These are phyloP conservation scores for Dalbergia oliveri DNA, from an alignment of 306 rosid genomes.

Conservation along the genomic window DNA sequence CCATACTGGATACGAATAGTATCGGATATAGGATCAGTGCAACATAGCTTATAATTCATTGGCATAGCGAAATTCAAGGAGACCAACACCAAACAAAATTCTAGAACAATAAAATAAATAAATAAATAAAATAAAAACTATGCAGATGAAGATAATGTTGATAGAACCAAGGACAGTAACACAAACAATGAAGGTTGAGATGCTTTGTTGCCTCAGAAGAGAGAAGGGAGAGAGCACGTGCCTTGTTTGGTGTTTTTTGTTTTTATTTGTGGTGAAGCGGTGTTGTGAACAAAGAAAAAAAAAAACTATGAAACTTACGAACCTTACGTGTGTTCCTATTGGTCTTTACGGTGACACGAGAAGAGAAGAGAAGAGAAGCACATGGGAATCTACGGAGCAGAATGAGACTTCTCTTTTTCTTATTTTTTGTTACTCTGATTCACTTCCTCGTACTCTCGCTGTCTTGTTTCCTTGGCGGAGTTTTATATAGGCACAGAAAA, in stretches of 20 bases:
- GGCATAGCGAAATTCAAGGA: background rate
- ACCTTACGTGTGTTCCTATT: background rate
- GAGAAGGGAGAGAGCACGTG: background rate
- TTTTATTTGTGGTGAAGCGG: background rate
- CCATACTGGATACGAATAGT: too few species aligned
- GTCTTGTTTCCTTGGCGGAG: background rate
- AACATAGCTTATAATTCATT: background rate
- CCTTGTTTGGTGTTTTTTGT: background rate
- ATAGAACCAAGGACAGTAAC: background rate
- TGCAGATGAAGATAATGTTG: slow-evolving; percentile 9
- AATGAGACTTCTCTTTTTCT: background rate
- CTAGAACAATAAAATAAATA: background rate
- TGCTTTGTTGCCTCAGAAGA: background rate
- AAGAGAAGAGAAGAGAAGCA: background rate
- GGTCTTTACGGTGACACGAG: background rate
- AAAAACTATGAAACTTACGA: background rate
- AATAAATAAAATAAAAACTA: background rate
- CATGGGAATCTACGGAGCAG: background rate
- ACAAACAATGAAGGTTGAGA: slow-evolving; percentile 6
- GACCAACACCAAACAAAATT: background rate
- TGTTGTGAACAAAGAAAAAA: background rate
- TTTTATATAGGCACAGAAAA: background rate
- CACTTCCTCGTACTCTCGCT: background rate
- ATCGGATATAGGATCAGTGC: too few species aligned
- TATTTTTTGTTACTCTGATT: slow-evolving; percentile 3